Base-by-base conservation (phyloP, 164 flowering plant species). In the Dillenia suffruticosa region DNA sequence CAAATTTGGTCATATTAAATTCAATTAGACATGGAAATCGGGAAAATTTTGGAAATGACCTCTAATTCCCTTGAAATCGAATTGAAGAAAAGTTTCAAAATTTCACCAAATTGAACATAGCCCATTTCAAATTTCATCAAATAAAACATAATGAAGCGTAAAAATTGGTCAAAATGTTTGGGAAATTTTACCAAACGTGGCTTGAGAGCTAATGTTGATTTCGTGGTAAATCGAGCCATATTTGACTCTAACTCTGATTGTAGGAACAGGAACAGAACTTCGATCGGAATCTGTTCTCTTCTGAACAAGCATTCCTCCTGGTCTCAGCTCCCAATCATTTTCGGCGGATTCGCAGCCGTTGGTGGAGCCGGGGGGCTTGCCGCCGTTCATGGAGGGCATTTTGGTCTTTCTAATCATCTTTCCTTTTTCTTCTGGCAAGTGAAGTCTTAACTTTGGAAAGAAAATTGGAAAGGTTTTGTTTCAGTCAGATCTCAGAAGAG, bases 221-320 rank as follows among this genome's bases (percentile, higher is more conserved):
- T 95, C 90, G 57, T 88, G 96, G 64, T 78, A 79, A 40, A 69
- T 46, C 0, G 92, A 78, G 8, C 88, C 89, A 63, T 90, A 79
- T 26, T 92, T 92, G 60, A 95, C 97, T 72, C 89, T 76, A 50
- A 92, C 84, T 63, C 86, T 74, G 57, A 95, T 85, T 3, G 83
- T 79, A 11, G 95, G 93, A 12, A 83, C 76, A 2, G 85, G 85
- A 8, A 59, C 51, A 1, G 81, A 16, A 62, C 49, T 65, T 17
- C 68, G 76, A 58, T 89, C 91, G 7, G 82, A 72, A 32, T 82
- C 91, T 10, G 74, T 65, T 8, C 99, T 69, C 68, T 74, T 88
- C 91, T 95, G 99, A 0, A 95, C 99, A 69, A 95, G 65, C 99
- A 95, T 95, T 61, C 99, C 99, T 32, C 97, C 89, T 1, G 99